These are phyloP conservation scores for Zoysia matrella DNA, from an alignment of 202 grass and related monocot species.

Conservation along the genomic window DNA sequence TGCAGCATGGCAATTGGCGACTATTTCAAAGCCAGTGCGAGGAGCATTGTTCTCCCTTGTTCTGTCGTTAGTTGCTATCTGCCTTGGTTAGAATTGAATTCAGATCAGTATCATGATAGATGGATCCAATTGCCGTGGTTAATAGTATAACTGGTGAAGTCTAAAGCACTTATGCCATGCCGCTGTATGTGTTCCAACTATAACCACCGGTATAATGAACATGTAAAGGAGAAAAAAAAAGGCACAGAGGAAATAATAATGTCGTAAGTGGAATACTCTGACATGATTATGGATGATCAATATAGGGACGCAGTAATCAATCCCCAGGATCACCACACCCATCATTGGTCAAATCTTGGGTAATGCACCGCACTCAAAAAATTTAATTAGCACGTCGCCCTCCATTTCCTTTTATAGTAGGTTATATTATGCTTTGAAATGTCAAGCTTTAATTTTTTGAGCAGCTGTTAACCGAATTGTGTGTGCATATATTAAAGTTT, in stretches of 20 bases:
- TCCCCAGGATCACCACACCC: conserved; percentile 4
- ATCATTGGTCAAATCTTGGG: conserved; percentile 30
- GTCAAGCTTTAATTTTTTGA: no score
- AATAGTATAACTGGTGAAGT: conserved; percentile 9
- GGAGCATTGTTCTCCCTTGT: neutral
- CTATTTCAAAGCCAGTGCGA: neutral
- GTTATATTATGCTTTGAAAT: no score
- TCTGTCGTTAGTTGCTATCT: neutral
- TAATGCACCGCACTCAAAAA: no score
- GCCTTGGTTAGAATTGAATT: neutral
- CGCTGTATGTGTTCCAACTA: conserved; percentile 26
- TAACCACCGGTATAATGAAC: conserved; percentile 56
- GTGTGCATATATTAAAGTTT: no score
- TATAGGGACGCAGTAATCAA: conserved; percentile 19
- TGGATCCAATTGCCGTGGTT: conserved; percentile 1
- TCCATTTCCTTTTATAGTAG: no score
- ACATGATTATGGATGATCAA: conserved; percentile 46
- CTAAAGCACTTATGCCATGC: conserved; percentile 22
- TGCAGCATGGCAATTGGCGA: no score
- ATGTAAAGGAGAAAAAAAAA: conserved; percentile 37
- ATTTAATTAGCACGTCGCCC: no score
- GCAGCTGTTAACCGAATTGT: no score
- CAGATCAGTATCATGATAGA: conserved; percentile 35
- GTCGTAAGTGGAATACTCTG: conserved; percentile 18
- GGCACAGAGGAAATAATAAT: conserved; percentile 18